These are phyloP conservation scores for Solanum lycopersicoides DNA, from an alignment of 257 asterid genomes.

Conservation along the genomic window DNA sequence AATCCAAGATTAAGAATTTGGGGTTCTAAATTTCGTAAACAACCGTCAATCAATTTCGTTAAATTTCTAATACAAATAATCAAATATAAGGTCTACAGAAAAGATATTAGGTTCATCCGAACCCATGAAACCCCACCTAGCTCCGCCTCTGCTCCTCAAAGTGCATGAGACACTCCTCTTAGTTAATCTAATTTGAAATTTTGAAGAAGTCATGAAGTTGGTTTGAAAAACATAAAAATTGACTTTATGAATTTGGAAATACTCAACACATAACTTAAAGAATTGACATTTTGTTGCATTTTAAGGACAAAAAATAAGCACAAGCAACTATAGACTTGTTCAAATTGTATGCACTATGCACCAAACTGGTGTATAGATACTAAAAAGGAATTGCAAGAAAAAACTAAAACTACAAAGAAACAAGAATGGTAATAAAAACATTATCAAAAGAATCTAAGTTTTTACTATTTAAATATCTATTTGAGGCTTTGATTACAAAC, in stretches of 20 bases:
- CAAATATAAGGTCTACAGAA: too few species aligned
- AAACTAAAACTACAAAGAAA: background rate
- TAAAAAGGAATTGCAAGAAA: background rate
- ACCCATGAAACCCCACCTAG: too few species aligned
- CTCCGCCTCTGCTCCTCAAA: background rate
- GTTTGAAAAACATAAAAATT: background rate
- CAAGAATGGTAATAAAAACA: background rate
- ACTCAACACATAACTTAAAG: background rate
- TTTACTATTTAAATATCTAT: background rate
- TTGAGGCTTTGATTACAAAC: background rate
- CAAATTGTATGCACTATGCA: background rate
- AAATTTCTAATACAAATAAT: too few species aligned
- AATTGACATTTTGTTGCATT: background rate
- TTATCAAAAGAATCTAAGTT: background rate
- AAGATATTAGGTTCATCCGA: too few species aligned
- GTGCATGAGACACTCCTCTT: background rate
- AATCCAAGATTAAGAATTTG: too few species aligned
- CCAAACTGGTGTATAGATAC: background rate
- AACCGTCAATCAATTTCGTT: too few species aligned
- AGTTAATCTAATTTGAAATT: background rate
- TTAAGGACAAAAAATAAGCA: background rate
- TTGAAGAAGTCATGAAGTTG: background rate
- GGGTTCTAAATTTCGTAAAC: too few species aligned
- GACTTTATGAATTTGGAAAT: background rate
- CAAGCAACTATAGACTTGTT: background rate